Base-by-base conservation (phyloP, 2,329 filamentous ascomycete genomes). In the Huntiella bhutanensis region DNA sequence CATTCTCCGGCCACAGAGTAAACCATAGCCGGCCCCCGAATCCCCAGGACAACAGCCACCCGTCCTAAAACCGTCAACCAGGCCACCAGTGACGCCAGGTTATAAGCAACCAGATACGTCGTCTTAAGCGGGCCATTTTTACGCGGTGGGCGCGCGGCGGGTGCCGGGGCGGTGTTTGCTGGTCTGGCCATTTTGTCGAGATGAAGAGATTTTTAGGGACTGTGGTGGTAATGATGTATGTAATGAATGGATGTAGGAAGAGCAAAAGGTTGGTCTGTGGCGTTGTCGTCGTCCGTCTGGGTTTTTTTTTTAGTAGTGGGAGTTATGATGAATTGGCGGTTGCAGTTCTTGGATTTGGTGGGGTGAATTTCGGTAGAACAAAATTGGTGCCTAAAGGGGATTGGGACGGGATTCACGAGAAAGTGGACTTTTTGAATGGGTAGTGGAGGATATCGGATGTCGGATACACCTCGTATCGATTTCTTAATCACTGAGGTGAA, bases 91-190 rank as follows among this genome's bases (percentile, higher is more conserved):
- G 80, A 92, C 53, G 79, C 58, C 55, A 76, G 70, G 64, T 96
- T 96, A 73, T 96, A 98, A 55, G 77, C 65, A 57, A 87, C 70
- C 46, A 96, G 75, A 65, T 95, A 94, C 57, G 64, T 66, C 47
- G 65, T 70, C 60, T 75, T 77, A 51, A 68, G 19, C 55, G 51
- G 49, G 45, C 47, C 45, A 28, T 44, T 48, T 36, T 50, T 48
- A 34, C 44, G 45, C 34, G 41, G 40, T 39, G 47, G 7, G 51
- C 48, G 45, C 52, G 41, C 33, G 56, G 47, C 32, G 53, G 47
- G 37, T 52, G 41, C 5, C 54, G 54, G 53, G 57, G 59, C 39
- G 44, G 38, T 13, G 36, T 39, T 19, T 28, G 15, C 19, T 32
- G 47, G 13, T 13, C 13, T 32, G 34, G 47, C 17, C 36, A 45